A percentile compares a stretch with the other conserved stretches of the same genome.
Evolutionary conservation across 495 filamentous ascomycete species (phyloP).

Genomic region (Jackrogersella minutella): DNA sequence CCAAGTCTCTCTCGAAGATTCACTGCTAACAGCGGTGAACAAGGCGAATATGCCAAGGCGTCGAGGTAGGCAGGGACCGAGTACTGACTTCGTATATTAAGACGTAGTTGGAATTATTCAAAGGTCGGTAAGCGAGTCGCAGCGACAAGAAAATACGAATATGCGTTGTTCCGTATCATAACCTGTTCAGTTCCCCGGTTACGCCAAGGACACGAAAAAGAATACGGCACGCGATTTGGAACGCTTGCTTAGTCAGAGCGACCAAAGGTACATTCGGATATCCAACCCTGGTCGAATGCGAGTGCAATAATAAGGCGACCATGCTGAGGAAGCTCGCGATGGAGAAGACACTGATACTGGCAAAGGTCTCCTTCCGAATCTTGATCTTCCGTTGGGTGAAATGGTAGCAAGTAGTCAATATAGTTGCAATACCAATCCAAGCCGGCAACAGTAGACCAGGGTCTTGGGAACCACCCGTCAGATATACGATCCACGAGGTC

Average conservation of each 20-base stretch:
- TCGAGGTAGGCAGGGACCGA: neutral
- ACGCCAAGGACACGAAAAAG: slow-evolving; percentile 42
- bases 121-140: neutral
- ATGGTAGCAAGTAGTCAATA: slow-evolving; percentile 80
- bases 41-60: neutral
- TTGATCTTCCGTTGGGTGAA: slow-evolving; percentile 81
- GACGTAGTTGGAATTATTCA: neutral
- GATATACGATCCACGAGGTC: slow-evolving; percentile 79
- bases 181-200: slow-evolving; percentile 29
- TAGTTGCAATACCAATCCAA: slow-evolving; percentile 85
- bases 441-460: slow-evolving; percentile 81
- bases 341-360: slow-evolving; percentile 78
- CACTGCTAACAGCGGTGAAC: neutral
- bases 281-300: slow-evolving; percentile 61
- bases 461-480: slow-evolving; percentile 77
- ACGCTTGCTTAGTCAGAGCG: slow-evolving; percentile 29
- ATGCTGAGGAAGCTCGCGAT: slow-evolving; percentile 79
- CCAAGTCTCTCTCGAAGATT: neutral
- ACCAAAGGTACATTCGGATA: slow-evolving; percentile 42
- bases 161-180: neutral
- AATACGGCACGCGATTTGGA: slow-evolving; percentile 30
- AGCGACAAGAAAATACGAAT: neutral
- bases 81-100: neutral
- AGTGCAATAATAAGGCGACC: slow-evolving; percentile 71
- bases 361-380: slow-evolving; percentile 81